Base-by-base conservation (phyloP, 805 yeast genomes). In the Wickerhamomyces silvicola region DNA sequence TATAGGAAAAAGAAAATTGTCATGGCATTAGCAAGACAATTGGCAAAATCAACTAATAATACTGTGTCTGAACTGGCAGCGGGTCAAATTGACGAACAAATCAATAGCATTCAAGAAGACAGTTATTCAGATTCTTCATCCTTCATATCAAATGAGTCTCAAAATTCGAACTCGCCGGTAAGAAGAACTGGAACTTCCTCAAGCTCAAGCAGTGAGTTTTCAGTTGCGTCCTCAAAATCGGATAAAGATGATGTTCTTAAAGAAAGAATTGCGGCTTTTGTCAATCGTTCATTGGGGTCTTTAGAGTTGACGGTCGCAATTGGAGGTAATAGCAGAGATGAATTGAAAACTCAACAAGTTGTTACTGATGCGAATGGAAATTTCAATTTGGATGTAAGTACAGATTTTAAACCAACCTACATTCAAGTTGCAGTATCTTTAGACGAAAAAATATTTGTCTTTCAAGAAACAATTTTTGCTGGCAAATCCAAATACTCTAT, bases 1-100 rank as follows among this genome's bases (percentile, higher is more conserved):
- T 70, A 72, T 19, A 64, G 94, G 25, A 85, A 81, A 48, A 85
- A 86, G 54, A 62, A 78, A 36, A 53, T 88, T 27, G 62, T 88
- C 20, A 53, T 81, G 15, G 68, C 86, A 1, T 56, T 86, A 27
- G 84, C 86, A 4, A 73, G 74, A 38, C 86, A 83, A 53, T 60
- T 82, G 30, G 70, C 78, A 0, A 72, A 75, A 30, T 29, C 60
- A 5, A 39, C 55, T 5, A 50, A 48, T 23, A 47, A 48, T 10
- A 20, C 37, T 1, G 35, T 35, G 1, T 27, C 46, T 3, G 48
- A 38, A 11, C 43, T 54, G 9, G 45, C 60, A 2, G 57, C 56
- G 0, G 57, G 51, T 18, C 60, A 61, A 37, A 37, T 64, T 16
- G 67, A 63, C 30, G 53, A 53, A 6, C 64, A 65, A 34, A 27